Percentiles rank a stretch among this genome's conserved stretches.
These are phyloP conservation scores for Canariomyces notabilis DNA, from an alignment of 2,329 filamentous ascomycete genomes.

Conservation along the genomic window DNA sequence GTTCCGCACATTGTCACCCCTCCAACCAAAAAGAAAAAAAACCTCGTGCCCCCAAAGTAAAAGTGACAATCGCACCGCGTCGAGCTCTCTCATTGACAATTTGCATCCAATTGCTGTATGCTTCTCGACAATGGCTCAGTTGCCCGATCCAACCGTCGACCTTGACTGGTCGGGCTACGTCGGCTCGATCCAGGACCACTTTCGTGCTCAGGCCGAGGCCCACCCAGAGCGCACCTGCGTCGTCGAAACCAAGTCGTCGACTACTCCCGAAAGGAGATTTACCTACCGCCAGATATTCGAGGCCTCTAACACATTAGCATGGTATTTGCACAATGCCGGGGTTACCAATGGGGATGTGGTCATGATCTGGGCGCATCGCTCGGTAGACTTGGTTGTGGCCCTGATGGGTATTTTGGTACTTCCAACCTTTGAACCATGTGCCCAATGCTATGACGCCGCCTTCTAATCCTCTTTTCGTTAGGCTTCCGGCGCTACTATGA, in stretches of 20 bases:
- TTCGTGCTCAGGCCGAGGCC: conserved; percentile 58
- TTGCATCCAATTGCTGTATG: background rate
- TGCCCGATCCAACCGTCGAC: conserved; percentile 61
- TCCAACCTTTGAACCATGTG: background rate
- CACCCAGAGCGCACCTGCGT: conserved; percentile 58
- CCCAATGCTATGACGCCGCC: background rate
- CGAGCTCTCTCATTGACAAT: background rate
- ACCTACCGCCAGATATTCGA: conserved; percentile 85
- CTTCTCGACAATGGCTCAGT: conserved; percentile 17
- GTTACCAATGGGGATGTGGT: conserved; percentile 78
- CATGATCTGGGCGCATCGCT: conserved; percentile 84
- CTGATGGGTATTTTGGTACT: conserved; percentile 68
- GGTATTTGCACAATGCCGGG: conserved; percentile 71
- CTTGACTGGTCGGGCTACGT: conserved; percentile 61
- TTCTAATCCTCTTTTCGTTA: conserved; percentile 22
- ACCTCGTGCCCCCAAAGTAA: conserved; percentile 1
- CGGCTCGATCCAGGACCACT: conserved; percentile 63
- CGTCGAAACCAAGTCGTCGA: conserved; percentile 42
- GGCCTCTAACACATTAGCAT: conserved; percentile 72
- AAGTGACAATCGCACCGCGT: background rate
- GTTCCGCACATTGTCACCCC: conserved; percentile 3
- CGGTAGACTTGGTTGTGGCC: conserved; percentile 61
- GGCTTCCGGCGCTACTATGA: conserved; percentile 57
- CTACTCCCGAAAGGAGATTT: conserved; percentile 59
- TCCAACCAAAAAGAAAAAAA: conserved; percentile 5